Evolutionary conservation across 2,329 filamentous ascomycete species (phyloP).

Genomic region (Microcyclospora tardicrescens): DNA sequence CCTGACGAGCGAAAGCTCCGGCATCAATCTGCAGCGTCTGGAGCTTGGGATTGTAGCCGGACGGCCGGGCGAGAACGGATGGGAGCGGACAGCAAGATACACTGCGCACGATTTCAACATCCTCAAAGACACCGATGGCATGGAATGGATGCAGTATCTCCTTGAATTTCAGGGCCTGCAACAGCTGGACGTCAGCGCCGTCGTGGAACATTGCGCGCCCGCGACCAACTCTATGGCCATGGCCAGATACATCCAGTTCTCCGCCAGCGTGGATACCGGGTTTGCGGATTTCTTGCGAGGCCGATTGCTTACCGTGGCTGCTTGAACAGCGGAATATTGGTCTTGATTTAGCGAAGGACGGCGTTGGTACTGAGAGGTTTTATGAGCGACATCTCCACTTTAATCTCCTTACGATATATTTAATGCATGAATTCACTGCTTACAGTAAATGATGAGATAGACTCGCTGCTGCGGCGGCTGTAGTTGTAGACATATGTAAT

Average conservation of each 20-base stretch:
- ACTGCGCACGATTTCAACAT: conserved; percentile 36
- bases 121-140: conserved; percentile 31
- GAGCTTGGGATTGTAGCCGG: conserved; percentile 44
- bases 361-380: too few relatives aligned
- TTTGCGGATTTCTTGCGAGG: conserved; percentile 40
- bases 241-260: conserved; percentile 48
- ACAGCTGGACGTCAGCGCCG: conserved; percentile 39
- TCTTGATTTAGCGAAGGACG: too few relatives aligned
- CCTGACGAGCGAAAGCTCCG: conserved; percentile 20
- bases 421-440: too few relatives aligned
- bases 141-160: conserved; percentile 48
- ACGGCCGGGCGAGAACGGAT: conserved; percentile 31
- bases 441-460: too few relatives aligned
- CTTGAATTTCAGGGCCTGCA: conserved; percentile 37
- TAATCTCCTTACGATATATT: too few relatives aligned
- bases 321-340: too few relatives aligned
- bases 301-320: conserved; percentile 5
- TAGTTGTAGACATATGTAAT: too few relatives aligned
- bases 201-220: conserved; percentile 42
- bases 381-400: too few relatives aligned
- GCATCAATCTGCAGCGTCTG: conserved; percentile 27
- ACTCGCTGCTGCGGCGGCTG: too few relatives aligned
- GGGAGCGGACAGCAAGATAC: conserved; percentile 38
- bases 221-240: conserved; percentile 40
- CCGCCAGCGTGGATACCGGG: conserved; percentile 44